Evolutionary conservation across 75 land plant genomes (phyloP).

Genomic region (Cryptomeria japonica): DNA sequence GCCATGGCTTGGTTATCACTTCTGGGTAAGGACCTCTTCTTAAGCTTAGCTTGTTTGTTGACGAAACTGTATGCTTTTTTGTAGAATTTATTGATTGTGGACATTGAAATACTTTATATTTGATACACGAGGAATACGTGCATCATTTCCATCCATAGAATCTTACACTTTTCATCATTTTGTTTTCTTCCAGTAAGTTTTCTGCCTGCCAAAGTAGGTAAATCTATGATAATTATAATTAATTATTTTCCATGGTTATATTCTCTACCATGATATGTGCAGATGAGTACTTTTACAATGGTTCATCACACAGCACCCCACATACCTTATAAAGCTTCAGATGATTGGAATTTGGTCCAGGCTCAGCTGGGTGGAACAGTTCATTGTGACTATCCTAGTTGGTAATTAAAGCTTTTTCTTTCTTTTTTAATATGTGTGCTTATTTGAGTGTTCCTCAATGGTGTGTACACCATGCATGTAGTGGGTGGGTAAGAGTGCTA

Average conservation of each 20-base stretch:
- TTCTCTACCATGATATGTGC: constrained; percentile 10
- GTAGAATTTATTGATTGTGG: background rate
- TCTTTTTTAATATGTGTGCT: background rate
- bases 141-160: background rate
- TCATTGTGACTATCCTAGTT: constrained; percentile 88
- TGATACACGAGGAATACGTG: background rate
- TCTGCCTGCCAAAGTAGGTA: background rate
- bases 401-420: constrained; percentile 35
- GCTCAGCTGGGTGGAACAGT: constrained; percentile 96
- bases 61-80: background rate
- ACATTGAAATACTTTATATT: background rate
- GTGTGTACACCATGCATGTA: background rate
- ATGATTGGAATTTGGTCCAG: constrained; percentile 84
- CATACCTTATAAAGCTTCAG: constrained; percentile 79
- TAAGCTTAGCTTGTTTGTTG: constrained; percentile 2
- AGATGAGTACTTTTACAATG: constrained; percentile 99
- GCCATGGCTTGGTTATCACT: constrained; percentile 98
- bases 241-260: background rate
- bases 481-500: background rate
- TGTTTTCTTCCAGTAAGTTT: background rate
- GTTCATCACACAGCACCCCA: constrained; percentile 98
- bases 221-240: background rate
- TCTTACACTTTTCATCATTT: background rate
- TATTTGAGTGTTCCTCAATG: background rate
- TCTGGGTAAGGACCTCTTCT: constrained; percentile 63